Evolutionary conservation across 2,329 filamentous ascomycete species (phyloP).

Genomic region (Xylaria sp.): DNA sequence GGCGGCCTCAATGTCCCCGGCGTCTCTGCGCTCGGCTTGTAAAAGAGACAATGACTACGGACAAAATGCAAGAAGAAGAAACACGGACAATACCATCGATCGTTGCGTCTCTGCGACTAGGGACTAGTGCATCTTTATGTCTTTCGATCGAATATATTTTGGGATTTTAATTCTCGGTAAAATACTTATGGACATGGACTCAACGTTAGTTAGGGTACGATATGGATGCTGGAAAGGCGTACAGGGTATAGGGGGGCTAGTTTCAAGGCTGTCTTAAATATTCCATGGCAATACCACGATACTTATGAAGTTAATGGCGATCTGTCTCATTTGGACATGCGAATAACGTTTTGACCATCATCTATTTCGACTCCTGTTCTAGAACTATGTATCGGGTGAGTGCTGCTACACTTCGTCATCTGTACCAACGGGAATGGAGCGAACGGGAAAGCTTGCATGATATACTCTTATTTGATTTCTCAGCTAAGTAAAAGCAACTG

Average conservation of each 20-base stretch:
- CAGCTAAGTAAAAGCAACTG: not conserved
- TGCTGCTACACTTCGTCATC: no score
- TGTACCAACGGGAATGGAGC: not conserved
- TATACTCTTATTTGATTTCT: slow-evolving; percentile 10
- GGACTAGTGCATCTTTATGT: no score
- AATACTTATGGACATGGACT: not conserved
- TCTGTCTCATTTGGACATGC: not conserved
- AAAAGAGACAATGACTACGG: not conserved
- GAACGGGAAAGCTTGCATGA: not conserved
- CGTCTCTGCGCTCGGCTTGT: slow-evolving; percentile 19
- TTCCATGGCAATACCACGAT: not conserved
- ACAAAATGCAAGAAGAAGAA: no score
- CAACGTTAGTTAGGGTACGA: not conserved
- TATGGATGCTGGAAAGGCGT: slow-evolving; percentile 4
- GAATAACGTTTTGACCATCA: not conserved
- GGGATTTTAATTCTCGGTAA: not conserved
- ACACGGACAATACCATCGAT: not conserved
- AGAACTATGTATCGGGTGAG: not conserved
- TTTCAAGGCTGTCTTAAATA: not conserved
- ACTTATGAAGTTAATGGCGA: not conserved
- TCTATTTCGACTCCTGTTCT: not conserved
- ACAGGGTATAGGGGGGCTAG: not conserved
- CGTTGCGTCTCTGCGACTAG: not conserved
- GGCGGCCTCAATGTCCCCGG: slow-evolving; percentile 10
- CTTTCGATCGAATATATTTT: not conserved